Conservation (phyloP, 2,329 filamentous ascomycete genomes). For the Alternaria angustiovoidea region DNA sequence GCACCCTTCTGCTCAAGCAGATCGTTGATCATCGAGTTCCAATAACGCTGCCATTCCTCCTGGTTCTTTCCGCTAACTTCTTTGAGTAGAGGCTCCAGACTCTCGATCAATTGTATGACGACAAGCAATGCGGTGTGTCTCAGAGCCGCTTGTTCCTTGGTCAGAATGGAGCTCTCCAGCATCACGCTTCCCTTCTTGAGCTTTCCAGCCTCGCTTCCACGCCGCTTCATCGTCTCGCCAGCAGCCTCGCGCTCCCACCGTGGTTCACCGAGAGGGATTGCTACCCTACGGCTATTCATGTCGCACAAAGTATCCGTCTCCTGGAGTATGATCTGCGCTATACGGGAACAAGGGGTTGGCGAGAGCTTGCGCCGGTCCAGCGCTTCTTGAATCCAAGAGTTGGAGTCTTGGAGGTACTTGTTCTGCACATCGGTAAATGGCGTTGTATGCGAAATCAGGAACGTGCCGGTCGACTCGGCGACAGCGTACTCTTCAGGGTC, state of each 20-base stretch:
- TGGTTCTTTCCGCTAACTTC: slow-evolving; percentile 85
- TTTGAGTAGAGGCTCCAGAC: slow-evolving; percentile 81
- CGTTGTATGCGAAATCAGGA: slow-evolving; percentile 82
- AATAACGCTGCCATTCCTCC: slow-evolving; percentile 93
- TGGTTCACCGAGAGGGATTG: slow-evolving; percentile 84
- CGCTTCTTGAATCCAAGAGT: slow-evolving; percentile 79
- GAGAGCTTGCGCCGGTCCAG: slow-evolving; percentile 75
- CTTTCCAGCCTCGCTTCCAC: slow-evolving; percentile 61
- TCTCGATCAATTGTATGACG: slow-evolving; percentile 83
- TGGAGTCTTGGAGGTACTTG: slow-evolving; percentile 82
- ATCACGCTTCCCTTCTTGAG: slow-evolving; percentile 44
- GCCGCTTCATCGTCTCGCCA: slow-evolving; percentile 55
- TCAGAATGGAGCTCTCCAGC: slow-evolving; percentile 62
- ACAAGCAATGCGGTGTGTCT: slow-evolving; percentile 82
- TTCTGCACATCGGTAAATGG: slow-evolving; percentile 84
- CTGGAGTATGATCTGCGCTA: slow-evolving; percentile 80
- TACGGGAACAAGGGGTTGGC: slow-evolving; percentile 78
- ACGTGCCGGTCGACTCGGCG: slow-evolving; percentile 77
- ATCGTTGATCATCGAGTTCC: slow-evolving; percentile 84
- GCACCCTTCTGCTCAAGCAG: slow-evolving; percentile 80
- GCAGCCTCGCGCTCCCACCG: slow-evolving; percentile 82
- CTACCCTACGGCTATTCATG: slow-evolving; percentile 77
- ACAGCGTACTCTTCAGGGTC: slow-evolving; percentile 69
- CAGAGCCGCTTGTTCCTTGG: slow-evolving; percentile 74
- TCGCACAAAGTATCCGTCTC: slow-evolving; percentile 76